phyloP scores from a whole-genome alignment of 1,284 basidiomycete species.

The Ustilago bromivora region DNA sequence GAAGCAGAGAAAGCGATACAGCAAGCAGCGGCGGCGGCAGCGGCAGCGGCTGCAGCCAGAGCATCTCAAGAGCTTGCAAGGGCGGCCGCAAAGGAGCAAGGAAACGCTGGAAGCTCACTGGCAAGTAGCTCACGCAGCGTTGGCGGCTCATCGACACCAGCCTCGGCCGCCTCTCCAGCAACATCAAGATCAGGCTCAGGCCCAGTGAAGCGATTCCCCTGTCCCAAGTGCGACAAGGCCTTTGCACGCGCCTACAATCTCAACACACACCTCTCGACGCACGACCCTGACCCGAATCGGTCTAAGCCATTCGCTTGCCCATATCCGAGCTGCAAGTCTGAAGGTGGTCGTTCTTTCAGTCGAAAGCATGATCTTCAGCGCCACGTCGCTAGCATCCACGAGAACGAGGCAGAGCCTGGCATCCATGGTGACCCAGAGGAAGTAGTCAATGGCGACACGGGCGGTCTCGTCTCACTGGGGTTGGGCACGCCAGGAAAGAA shows the following conservation, averaged over 20 bases:
- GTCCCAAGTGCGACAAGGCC: constrained; percentile 72
- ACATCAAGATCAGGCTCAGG: constrained; percentile 9
- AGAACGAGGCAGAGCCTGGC: constrained; percentile 63
- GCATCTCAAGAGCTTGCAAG: constrained; percentile 47
- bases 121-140: neutral
- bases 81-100: constrained; percentile 33
- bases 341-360: constrained; percentile 81
- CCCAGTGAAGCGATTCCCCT: constrained; percentile 62
- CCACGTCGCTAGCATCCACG: constrained; percentile 84
- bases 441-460: constrained; percentile 44
- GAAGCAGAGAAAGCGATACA: constrained; percentile 49
- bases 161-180: constrained; percentile 13
- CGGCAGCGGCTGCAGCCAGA: constrained; percentile 32
- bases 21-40: constrained; percentile 42
- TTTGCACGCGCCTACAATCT: constrained; percentile 90
- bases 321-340: constrained; percentile 76
- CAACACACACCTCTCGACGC: constrained; percentile 89
- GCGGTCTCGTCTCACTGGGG: constrained; percentile 59
- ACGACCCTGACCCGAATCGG: constrained; percentile 80
- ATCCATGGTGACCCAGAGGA: constrained; percentile 57
- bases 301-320: constrained; percentile 85
- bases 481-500: constrained; percentile 65
- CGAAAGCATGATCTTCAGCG: constrained; percentile 89
- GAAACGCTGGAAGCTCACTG: neutral
- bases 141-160: constrained; percentile 14